These are phyloP conservation scores for Elaphomyces granulatus DNA, from an alignment of 495 filamentous ascomycete species.

Conservation along the genomic window DNA sequence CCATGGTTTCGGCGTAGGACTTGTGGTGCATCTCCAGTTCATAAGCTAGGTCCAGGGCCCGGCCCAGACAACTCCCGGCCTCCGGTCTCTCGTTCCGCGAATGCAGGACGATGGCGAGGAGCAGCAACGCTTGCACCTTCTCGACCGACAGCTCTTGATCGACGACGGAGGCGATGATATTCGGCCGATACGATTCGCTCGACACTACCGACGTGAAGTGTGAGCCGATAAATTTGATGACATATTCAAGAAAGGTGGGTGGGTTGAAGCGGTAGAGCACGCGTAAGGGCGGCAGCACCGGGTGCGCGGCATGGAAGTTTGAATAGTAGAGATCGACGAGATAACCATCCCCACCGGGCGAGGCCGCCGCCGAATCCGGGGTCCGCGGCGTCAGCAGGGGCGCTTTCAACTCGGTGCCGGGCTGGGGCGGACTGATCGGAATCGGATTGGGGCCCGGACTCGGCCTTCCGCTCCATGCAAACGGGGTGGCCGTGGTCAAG, in stretches of 20 bases:
- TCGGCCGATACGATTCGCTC: slow-evolving; percentile 27
- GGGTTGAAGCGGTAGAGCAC: slow-evolving; percentile 16
- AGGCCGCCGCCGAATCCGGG: slow-evolving; percentile 25
- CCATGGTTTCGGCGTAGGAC: slow-evolving; percentile 31
- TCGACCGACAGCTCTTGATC: slow-evolving; percentile 24
- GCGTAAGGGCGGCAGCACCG: slow-evolving; percentile 27
- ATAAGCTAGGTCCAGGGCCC: slow-evolving; percentile 55
- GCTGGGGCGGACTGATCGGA: not conserved
- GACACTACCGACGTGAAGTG: slow-evolving; percentile 30
- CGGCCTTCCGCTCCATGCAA: slow-evolving; percentile 4
- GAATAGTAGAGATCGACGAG: slow-evolving; percentile 34
- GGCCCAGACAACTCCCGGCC: slow-evolving; percentile 48
- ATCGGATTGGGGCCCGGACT: slow-evolving; percentile 17
- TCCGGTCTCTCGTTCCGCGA: slow-evolving; percentile 53
- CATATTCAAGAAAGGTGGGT: slow-evolving; percentile 28
- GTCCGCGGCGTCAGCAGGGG: slow-evolving; percentile 17
- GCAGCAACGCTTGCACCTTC: slow-evolving; percentile 59
- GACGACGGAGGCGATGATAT: slow-evolving; percentile 20
- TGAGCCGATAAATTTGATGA: slow-evolving; percentile 33
- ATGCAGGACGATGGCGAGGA: slow-evolving; percentile 66
- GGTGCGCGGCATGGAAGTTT: slow-evolving; percentile 33
- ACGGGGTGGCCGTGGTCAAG: not conserved
- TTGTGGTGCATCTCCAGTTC: slow-evolving; percentile 59
- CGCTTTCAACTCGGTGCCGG: not conserved
- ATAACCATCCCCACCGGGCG: slow-evolving; percentile 25